Conservation (phyloP, 2,329 filamentous ascomycete species). For the Rhynchosporium agropyri region DNA sequence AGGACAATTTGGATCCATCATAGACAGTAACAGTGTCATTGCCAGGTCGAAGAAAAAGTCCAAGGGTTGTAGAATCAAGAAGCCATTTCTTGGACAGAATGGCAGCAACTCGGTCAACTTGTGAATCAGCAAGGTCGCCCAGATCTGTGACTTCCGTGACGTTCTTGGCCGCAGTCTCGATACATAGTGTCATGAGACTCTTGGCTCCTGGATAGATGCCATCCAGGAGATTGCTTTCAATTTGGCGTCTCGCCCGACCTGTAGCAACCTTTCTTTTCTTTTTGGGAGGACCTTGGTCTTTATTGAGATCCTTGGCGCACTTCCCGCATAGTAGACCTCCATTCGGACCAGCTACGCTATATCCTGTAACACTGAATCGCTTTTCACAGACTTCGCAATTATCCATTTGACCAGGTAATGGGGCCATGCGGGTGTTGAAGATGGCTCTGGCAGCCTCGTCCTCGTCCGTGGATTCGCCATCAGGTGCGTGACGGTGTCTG, state of each 20-base stretch:
- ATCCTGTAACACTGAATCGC: conserved; percentile 89
- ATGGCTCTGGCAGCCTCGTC: conserved; percentile 55
- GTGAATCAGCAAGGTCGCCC: conserved; percentile 57
- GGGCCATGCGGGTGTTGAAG: conserved; percentile 48
- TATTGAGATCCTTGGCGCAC: conserved; percentile 75
- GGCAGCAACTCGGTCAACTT: conserved; percentile 62
- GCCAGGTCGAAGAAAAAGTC: conserved; percentile 58
- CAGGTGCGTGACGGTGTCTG: conserved; percentile 47
- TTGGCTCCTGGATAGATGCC: conserved; percentile 70
- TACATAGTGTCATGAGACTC: conserved; percentile 64
- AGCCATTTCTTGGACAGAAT: conserved; percentile 63
- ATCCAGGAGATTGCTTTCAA: conserved; percentile 84
- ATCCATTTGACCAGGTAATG: conserved; percentile 72
- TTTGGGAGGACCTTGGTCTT: conserved; percentile 63
- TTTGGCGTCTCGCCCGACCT: conserved; percentile 65
- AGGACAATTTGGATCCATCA: conserved; percentile 65
- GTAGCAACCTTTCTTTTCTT: conserved; percentile 58
- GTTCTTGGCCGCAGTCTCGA: conserved; percentile 64
- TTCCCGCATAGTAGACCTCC: conserved; percentile 83
- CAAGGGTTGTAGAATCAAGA: conserved; percentile 55
- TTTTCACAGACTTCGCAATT: conserved; percentile 86
- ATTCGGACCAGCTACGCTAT: conserved; percentile 79
- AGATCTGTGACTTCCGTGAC: conserved; percentile 63
- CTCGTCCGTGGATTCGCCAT: conserved; percentile 48
- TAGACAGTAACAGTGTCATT: conserved; percentile 58